These are phyloP conservation scores for Paraphoma sp. DNA, from an alignment of 2,329 filamentous ascomycete species.

Conservation along the genomic window DNA sequence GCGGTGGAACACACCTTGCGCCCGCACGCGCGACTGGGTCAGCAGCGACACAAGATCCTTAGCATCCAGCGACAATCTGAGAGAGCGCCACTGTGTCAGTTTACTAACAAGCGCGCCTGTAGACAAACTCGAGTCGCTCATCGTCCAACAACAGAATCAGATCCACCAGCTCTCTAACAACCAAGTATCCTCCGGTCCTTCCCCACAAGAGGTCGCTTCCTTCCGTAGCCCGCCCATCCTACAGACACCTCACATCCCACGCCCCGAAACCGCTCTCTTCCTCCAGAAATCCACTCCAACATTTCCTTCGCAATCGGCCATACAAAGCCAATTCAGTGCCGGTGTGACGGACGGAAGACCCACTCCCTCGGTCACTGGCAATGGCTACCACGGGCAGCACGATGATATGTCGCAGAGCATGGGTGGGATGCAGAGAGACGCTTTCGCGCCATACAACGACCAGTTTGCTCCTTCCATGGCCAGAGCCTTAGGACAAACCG, in stretches of 20 bases:
- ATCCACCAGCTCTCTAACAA: slow-evolving; percentile 52
- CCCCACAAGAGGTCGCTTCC: slow-evolving; percentile 39
- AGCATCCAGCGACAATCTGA: background rate
- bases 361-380: slow-evolving; percentile 27
- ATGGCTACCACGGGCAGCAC: slow-evolving; percentile 35
- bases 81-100: too few species aligned
- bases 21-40: background rate
- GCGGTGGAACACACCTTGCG: background rate
- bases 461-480: slow-evolving; percentile 38
- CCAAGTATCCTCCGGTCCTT: slow-evolving; percentile 30
- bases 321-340: slow-evolving; percentile 38
- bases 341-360: slow-evolving; percentile 48
- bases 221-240: slow-evolving; percentile 46
- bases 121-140: slow-evolving; percentile 56
- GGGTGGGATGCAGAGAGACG: slow-evolving; percentile 34
- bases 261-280: slow-evolving; percentile 55
- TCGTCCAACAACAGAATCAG: slow-evolving; percentile 54
- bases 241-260: slow-evolving; percentile 50
- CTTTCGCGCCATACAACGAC: slow-evolving; percentile 37
- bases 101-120: slow-evolving; percentile 6
- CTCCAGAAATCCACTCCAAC: slow-evolving; percentile 51
- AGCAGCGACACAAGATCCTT: too few species aligned
- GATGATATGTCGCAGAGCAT: slow-evolving; percentile 34
- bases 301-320: slow-evolving; percentile 41
- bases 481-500: slow-evolving; percentile 32